Evolutionary conservation across 768 basidiomycete species (phyloP), one percentile per base, ranked within the genome.

Genomic region (Mycena floridula): DNA sequence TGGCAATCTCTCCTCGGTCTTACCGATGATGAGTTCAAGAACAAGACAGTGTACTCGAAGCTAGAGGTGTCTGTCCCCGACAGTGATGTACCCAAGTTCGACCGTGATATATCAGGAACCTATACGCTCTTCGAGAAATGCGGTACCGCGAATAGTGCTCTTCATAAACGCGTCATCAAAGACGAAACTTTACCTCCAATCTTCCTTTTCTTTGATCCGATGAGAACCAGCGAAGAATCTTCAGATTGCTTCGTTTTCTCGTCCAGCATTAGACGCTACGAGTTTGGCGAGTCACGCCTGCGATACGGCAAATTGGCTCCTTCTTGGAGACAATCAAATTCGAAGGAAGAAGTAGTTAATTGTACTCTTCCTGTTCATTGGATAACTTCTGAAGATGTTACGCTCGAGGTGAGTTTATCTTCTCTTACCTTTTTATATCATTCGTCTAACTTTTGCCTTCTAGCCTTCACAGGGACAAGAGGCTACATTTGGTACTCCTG

Each of bases 161-260:
- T 97, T 38, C 91, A 95, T 63, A 82, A 78, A 62, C 82, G 77
- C 50, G 57, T 70, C 20, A 40, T 60, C 13, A 60, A 61, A 8
- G 78, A 81, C n/a, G 52, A 44, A 2, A 56, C 62, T 6, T 62
- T 79, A 23, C 82, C 85, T 0, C 76, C 84, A 0, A 58, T 96
- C 9, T 91, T 82, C 66, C 69, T 89, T 69, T 74, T 96, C 54
- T 77, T 96, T 53, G 91, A 96, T 57, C 91, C 93, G 12, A 82
- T 85, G 25, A 79, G 92, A 1, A 90, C 89, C 3, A 79, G 82
- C 44, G 72, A 41, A 26, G 42, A 82, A 25, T 72, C 73, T 2
- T 77, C 89, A 25, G 94, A 97, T 55, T 70, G 73, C 4, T 96
- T 90, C 58, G 84, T 89, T 13, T 92, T 97, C 58, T 87, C 92